These are phyloP conservation scores for Capronia americana DNA, from an alignment of 2,329 filamentous ascomycete genomes.

Conservation along the genomic window DNA sequence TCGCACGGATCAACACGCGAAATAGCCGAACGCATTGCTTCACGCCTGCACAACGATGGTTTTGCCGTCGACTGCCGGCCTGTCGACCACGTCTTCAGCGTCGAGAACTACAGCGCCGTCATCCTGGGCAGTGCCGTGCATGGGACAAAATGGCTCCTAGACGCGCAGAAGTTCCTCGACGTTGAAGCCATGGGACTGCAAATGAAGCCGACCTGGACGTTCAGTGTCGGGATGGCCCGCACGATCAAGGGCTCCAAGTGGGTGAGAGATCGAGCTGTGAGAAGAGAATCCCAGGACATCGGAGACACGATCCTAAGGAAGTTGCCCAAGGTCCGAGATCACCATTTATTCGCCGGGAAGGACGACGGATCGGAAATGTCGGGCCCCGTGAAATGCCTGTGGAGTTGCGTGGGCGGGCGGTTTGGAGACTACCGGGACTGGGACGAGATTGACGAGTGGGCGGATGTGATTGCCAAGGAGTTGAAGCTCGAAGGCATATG, in stretches of 20 bases:
- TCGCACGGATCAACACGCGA: slow-evolving; percentile 33
- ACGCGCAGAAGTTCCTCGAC: slow-evolving; percentile 34
- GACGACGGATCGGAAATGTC: slow-evolving; percentile 25
- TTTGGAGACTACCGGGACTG: slow-evolving; percentile 34
- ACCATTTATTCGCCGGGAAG: slow-evolving; percentile 34
- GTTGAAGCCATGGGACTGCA: slow-evolving; percentile 33
- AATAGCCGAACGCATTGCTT: slow-evolving; percentile 33
- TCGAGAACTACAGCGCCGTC: slow-evolving; percentile 35
- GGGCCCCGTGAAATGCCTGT: slow-evolving; percentile 20
- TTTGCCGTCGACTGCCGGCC: slow-evolving; percentile 36
- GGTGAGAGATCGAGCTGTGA: slow-evolving; percentile 23
- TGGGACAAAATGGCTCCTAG: slow-evolving; percentile 27
- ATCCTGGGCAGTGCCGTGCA: slow-evolving; percentile 35
- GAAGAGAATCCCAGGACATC: slow-evolving; percentile 22
- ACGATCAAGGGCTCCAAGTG: slow-evolving; percentile 19
- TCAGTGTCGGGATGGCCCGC: slow-evolving; percentile 32
- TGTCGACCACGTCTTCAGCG: slow-evolving; percentile 35
- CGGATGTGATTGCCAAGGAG: slow-evolving; percentile 32
- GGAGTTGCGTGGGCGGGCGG: slow-evolving; percentile 31
- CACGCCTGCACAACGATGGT: slow-evolving; percentile 30
- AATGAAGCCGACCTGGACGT: slow-evolving; percentile 32
- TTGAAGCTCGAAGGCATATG: slow-evolving; percentile 23
- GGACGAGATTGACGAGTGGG: slow-evolving; percentile 33
- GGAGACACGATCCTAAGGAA: slow-evolving; percentile 21
- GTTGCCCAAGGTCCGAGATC: slow-evolving; percentile 32